These are phyloP conservation scores for Metschnikowia cerradonensis DNA, from an alignment of 805 yeast genomes.

Conservation along the genomic window DNA sequence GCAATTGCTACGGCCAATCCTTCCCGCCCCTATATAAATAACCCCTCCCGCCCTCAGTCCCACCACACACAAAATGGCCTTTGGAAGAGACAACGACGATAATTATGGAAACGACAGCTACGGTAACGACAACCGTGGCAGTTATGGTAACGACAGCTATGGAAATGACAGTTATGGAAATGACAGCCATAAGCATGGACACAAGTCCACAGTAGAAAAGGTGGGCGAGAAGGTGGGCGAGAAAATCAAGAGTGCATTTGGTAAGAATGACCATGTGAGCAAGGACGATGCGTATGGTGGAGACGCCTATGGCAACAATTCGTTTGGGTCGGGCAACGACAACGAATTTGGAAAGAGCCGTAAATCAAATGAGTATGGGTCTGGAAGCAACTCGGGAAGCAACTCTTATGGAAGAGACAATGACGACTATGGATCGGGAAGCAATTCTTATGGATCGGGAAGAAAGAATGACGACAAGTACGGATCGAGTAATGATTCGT, in stretches of 20 bases:
- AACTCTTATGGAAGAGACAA: constrained; percentile 5
- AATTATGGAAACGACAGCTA: constrained; percentile 11
- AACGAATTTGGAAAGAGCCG: not conserved
- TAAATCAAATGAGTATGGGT: not conserved
- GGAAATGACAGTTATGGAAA: constrained; percentile 11
- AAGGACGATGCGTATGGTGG: constrained; percentile 22
- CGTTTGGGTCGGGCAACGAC: constrained; percentile 18
- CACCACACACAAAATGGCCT: constrained; percentile 5
- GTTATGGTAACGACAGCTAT: constrained; percentile 1
- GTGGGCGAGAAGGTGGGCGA: constrained; percentile 13
- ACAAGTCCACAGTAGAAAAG: constrained; percentile 4
- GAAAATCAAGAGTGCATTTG: constrained; percentile 13
- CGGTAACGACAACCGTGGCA: not conserved
- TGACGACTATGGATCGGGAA: not conserved
- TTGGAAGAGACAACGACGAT: constrained; percentile 15
- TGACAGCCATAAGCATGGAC: constrained; percentile 12
- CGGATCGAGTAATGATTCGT: constrained; percentile 20
- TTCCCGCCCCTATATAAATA: not conserved
- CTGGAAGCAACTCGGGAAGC: not conserved
- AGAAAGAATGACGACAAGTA: constrained; percentile 10
- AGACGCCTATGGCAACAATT: constrained; percentile 23
- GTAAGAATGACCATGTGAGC: constrained; percentile 6
- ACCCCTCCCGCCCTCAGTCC: not conserved
- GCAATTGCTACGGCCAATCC: not conserved
- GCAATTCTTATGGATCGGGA: constrained; percentile 18